These are phyloP conservation scores for Albizia julibrissin DNA, from an alignment of 306 rosid species.

Conservation along the genomic window DNA sequence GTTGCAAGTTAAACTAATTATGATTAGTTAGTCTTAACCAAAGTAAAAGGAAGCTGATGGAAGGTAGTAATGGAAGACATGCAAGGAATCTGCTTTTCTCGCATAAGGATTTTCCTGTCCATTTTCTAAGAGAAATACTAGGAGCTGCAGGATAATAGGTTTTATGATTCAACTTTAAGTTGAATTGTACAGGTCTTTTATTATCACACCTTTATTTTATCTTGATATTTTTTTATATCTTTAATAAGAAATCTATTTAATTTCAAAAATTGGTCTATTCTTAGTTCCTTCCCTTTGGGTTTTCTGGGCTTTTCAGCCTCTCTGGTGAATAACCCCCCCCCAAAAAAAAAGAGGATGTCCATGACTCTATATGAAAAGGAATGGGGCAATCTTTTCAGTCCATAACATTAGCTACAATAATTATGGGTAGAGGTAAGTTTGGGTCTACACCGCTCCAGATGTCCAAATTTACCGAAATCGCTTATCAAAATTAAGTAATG, in stretches of 20 bases:
- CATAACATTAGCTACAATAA: not conserved
- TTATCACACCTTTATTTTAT: no score
- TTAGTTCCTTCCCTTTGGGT: not conserved
- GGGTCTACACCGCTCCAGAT: not conserved
- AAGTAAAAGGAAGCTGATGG: not conserved
- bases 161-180: not conserved
- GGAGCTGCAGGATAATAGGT: not conserved
- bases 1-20: not conserved
- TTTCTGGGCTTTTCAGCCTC: not conserved
- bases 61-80: not conserved
- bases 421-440: not conserved
- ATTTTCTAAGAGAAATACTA: not conserved
- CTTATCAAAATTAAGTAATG: not conserved
- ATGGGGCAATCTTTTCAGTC: not conserved
- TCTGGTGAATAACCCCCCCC: no score
- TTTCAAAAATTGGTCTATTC: not conserved
- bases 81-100: not conserved
- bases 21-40: not conserved
- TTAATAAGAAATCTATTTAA: not conserved
- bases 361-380: not conserved
- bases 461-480: not conserved
- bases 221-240: not conserved
- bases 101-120: not conserved
- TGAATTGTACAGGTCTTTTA: not conserved
- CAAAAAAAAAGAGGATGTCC: not conserved